phyloP scores from a whole-genome alignment of 1,284 basidiomycete species.

The Puccinia sorghi region DNA sequence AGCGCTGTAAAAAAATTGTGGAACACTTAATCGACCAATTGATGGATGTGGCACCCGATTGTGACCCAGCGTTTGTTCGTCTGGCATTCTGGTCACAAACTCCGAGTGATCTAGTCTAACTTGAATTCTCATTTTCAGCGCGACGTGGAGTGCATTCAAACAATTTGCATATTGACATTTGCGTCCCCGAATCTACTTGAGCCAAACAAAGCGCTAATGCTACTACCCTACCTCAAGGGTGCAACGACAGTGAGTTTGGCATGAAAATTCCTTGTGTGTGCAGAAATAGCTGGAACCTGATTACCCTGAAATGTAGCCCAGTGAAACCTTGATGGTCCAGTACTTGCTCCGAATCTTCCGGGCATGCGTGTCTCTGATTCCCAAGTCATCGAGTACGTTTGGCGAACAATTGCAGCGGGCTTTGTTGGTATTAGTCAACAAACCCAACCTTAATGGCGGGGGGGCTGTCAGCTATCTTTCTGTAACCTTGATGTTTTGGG shows the following conservation, averaged over 20 bases:
- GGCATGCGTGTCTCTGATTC: conserved; percentile 79
- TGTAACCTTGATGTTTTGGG: background rate
- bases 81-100: background rate
- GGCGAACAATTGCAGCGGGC: conserved; percentile 77
- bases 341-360: conserved; percentile 84
- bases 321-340: conserved; percentile 78
- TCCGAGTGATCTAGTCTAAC: background rate
- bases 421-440: conserved; percentile 82
- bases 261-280: background rate
- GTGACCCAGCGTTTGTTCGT: conserved; percentile 54
- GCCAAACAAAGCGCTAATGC: conserved; percentile 72
- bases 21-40: conserved; percentile 48
- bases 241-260: conserved; percentile 66
- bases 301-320: conserved; percentile 63
- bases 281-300: background rate
- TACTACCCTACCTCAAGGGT: conserved; percentile 83
- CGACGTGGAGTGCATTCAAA: conserved; percentile 75
- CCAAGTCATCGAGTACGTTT: conserved; percentile 74
- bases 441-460: conserved; percentile 67
- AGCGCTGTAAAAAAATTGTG: conserved; percentile 40
- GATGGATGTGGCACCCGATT: conserved; percentile 36
- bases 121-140: conserved; percentile 62
- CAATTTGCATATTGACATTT: conserved; percentile 75
- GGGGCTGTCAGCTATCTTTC: conserved; percentile 48
- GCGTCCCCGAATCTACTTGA: conserved; percentile 80